Percentiles rank a stretch among this genome's conserved stretches.
phyloP scores from a whole-genome alignment of 768 basidiomycete genomes.

The Strobilomyces dryophilus region DNA sequence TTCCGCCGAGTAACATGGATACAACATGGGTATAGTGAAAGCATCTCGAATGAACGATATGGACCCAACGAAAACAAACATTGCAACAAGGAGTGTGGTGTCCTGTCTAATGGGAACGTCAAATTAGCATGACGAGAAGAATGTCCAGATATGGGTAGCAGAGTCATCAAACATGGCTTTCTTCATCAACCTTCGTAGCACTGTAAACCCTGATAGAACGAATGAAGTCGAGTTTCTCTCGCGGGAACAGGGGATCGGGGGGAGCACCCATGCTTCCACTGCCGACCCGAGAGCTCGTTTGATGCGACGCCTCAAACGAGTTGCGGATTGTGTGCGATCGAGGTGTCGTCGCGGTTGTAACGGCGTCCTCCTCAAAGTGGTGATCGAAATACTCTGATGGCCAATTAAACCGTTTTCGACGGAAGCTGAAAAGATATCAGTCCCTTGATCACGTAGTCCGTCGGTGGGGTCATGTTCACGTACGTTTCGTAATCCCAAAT shows the following conservation, averaged over 20 bases:
- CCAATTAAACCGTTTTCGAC: conserved; percentile 66
- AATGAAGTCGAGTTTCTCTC: conserved; percentile 44
- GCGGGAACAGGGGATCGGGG: conserved; percentile 24
- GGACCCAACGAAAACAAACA: background rate
- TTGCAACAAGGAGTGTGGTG: conserved; percentile 14
- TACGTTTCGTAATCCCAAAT: conserved; percentile 38
- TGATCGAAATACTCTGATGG: conserved; percentile 43
- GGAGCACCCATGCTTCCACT: conserved; percentile 16
- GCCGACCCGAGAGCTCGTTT: conserved; percentile 4
- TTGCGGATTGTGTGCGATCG: conserved; percentile 17
- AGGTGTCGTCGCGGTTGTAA: conserved; percentile 19
- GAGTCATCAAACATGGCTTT: conserved; percentile 21
- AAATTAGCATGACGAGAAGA: conserved; percentile 2
- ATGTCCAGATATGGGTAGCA: background rate
- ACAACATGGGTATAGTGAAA: conserved; percentile 11
- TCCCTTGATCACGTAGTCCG: conserved; percentile 3
- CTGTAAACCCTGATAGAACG: conserved; percentile 51
- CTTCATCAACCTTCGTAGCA: conserved; percentile 40
- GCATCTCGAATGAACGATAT: background rate
- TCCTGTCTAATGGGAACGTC: conserved; percentile 11
- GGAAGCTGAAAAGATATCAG: conserved; percentile 46
- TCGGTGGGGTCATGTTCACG: background rate
- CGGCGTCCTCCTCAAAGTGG: conserved; percentile 20
- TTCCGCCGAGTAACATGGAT: conserved; percentile 5
- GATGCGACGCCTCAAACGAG: conserved; percentile 16